Evolutionary conservation across 2,329 filamentous ascomycete genomes (phyloP).

Genomic region (Colletotrichum lindemuthianum): DNA sequence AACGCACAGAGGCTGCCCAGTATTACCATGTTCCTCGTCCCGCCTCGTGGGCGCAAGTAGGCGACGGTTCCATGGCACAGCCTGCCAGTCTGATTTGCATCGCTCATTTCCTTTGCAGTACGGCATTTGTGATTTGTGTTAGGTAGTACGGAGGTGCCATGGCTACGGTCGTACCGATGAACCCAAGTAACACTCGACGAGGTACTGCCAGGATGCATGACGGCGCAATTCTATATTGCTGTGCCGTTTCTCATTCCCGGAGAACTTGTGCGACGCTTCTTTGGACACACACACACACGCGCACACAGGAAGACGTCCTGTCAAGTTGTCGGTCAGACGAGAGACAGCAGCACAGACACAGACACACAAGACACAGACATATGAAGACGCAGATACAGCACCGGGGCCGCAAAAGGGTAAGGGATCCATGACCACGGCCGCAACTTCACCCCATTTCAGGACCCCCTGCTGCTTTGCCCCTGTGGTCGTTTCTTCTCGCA

Average conservation of each 20-base stretch:
- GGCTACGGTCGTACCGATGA: background rate
- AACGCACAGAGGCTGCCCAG: background rate
- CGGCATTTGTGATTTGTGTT: background rate
- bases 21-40: slow-evolving; percentile 10
- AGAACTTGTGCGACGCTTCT: background rate
- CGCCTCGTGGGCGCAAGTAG: slow-evolving; percentile 7
- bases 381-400: slow-evolving; percentile 3
- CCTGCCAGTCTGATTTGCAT: slow-evolving; percentile 20
- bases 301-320: background rate
- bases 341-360: background rate
- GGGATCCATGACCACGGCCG: slow-evolving; percentile 27
- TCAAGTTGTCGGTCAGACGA: background rate
- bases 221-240: slow-evolving; percentile 12
- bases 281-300: background rate
- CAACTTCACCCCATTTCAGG: slow-evolving; percentile 16
- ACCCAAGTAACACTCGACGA: background rate
- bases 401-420: slow-evolving; percentile 8
- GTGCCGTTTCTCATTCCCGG: slow-evolving; percentile 8
- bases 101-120: slow-evolving; percentile 14
- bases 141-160: background rate
- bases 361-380: slow-evolving; percentile 1
- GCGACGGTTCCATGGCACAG: slow-evolving; percentile 12
- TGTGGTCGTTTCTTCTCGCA: slow-evolving; percentile 2
- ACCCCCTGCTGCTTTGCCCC: background rate
- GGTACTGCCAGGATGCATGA: slow-evolving; percentile 23